Conservation (phyloP, 495 filamentous ascomycete species). For the Aspergillus kassunensis region DNA sequence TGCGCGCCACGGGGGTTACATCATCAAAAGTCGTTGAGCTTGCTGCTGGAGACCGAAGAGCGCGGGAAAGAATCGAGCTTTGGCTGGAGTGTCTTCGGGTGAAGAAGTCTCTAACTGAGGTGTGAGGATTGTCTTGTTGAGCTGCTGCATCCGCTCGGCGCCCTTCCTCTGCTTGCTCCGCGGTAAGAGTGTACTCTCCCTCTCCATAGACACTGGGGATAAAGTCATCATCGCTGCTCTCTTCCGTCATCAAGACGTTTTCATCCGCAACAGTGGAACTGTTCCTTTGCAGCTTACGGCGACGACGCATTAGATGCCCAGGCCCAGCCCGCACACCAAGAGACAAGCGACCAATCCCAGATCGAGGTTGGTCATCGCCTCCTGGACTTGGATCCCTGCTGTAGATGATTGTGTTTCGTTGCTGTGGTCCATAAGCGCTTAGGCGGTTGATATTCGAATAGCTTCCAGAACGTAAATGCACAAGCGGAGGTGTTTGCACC, state of each 20-base stretch:
- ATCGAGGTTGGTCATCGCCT: constrained; percentile 28
- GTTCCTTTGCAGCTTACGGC: constrained; percentile 30
- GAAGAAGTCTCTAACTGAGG: constrained; percentile 15
- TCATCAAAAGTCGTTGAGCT: constrained; percentile 34
- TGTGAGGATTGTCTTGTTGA: constrained; percentile 16
- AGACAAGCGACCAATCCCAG: constrained; percentile 36
- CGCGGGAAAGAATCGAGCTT: constrained; percentile 22
- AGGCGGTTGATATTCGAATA: constrained; percentile 50
- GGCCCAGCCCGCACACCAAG: constrained; percentile 39
- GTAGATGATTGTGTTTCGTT: constrained; percentile 46
- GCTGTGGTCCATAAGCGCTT: constrained; percentile 44
- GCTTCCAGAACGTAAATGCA: constrained; percentile 40
- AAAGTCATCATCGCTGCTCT: constrained; percentile 45
- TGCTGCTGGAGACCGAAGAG: constrained; percentile 27
- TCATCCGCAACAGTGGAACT: constrained; percentile 28
- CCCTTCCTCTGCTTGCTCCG: constrained; percentile 32
- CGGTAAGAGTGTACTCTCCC: constrained; percentile 38
- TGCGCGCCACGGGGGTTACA: too few species aligned
- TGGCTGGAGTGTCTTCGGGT: constrained; percentile 28
- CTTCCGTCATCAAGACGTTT: constrained; percentile 27
- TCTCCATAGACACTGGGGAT: constrained; percentile 42
- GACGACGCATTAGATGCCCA: constrained; percentile 31
- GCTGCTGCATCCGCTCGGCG: constrained; percentile 21
- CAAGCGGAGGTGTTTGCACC: constrained; percentile 35
- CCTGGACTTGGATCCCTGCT: constrained; percentile 42